These are phyloP conservation scores for Trypanosoma conorhini DNA, from an alignment of 208 protist species.

Conservation along the genomic window DNA sequence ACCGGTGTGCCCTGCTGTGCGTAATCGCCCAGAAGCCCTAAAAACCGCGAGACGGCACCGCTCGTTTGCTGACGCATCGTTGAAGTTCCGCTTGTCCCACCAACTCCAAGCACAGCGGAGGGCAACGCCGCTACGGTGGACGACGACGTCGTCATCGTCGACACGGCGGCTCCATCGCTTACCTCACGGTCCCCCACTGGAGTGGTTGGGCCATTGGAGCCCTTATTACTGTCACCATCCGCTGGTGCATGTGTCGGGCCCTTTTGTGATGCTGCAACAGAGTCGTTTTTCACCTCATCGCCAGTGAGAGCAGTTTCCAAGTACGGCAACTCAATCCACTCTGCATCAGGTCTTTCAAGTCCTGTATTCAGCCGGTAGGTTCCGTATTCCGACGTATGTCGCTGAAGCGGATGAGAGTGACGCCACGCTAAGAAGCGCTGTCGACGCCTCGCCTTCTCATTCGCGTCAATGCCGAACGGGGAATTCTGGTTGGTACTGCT, in stretches of 20 bases:
- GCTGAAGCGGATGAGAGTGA: constrained; percentile 33
- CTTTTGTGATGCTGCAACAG: neutral
- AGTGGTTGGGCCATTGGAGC: neutral
- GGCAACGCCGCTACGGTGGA: neutral
- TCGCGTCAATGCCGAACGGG: neutral
- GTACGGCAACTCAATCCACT: constrained; percentile 34
- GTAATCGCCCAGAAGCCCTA: constrained; percentile 52
- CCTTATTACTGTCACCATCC: neutral
- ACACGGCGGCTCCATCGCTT: neutral
- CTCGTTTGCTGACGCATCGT: no score
- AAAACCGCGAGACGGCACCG: constrained; percentile 56
- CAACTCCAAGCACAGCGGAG: constrained; percentile 2
- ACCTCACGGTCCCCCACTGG: neutral
- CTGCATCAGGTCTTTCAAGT: constrained; percentile 48
- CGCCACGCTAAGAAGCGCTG: constrained; percentile 69
- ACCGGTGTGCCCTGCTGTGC: constrained; percentile 19
- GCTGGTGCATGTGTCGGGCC: neutral
- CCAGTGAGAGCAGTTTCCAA: neutral
- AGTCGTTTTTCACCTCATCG: neutral
- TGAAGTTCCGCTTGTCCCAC: neutral
- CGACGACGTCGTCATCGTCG: neutral
- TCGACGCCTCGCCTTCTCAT: constrained; percentile 24
- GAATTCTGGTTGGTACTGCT: neutral
- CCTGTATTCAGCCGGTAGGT: constrained; percentile 76
- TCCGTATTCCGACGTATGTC: constrained; percentile 39